Conservation (phyloP, 768 basidiomycete genomes). For the Lactarius evosmus region DNA sequence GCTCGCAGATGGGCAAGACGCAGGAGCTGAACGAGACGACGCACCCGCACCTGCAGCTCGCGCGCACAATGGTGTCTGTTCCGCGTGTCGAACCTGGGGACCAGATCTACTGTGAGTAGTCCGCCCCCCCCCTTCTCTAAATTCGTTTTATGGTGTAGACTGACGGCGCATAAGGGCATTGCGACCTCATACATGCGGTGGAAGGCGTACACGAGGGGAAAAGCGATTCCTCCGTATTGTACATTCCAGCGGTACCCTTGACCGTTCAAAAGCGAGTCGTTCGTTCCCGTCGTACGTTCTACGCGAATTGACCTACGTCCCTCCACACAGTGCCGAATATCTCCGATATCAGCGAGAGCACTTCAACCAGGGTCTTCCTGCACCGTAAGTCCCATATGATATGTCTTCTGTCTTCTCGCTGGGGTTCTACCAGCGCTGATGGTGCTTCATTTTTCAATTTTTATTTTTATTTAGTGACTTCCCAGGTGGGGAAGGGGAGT, state of each 20-base stretch:
- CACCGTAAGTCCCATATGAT: slow-evolving; percentile 39
- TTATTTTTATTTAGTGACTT: slow-evolving; percentile 49
- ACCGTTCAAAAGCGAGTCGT: slow-evolving; percentile 46
- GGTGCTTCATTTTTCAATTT: too few species aligned
- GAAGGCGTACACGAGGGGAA: slow-evolving; percentile 51
- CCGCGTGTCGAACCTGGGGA: slow-evolving; percentile 74
- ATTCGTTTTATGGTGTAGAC: background rate
- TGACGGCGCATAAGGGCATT: slow-evolving; percentile 30
- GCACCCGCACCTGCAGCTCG: slow-evolving; percentile 67
- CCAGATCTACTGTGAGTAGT: slow-evolving; percentile 60
- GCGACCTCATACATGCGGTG: slow-evolving; percentile 46
- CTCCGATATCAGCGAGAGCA: slow-evolving; percentile 57
- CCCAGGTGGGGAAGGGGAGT: slow-evolving; percentile 46
- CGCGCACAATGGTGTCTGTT: slow-evolving; percentile 63
- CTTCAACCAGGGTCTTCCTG: slow-evolving; percentile 58
- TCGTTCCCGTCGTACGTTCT: background rate
- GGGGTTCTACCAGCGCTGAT: background rate
- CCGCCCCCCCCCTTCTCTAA: background rate
- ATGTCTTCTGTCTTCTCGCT: background rate
- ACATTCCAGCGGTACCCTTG: slow-evolving; percentile 69
- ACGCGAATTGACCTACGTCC: background rate
- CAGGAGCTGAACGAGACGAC: slow-evolving; percentile 50
- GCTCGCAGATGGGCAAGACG: slow-evolving; percentile 30
- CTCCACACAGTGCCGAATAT: slow-evolving; percentile 45
- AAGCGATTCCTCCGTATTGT: slow-evolving; percentile 68